Evolutionary conservation across 805 yeast species (phyloP).

Genomic region (Lipomyces mesembrius): DNA sequence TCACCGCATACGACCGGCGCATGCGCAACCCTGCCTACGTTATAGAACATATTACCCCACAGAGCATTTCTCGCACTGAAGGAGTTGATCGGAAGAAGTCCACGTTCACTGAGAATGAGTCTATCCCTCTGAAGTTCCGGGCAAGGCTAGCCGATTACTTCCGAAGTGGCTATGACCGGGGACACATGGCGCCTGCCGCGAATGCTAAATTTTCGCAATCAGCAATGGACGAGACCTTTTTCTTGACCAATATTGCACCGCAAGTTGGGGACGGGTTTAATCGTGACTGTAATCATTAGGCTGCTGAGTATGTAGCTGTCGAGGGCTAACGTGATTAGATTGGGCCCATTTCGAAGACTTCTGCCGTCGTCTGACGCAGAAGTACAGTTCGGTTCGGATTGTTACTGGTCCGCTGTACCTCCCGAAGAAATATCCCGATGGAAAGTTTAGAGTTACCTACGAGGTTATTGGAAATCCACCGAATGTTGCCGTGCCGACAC

Average conservation of each 20-base stretch:
- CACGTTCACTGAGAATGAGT: conserved; percentile 84
- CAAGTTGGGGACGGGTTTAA: conserved; percentile 98
- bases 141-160: conserved; percentile 82
- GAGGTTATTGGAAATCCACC: conserved; percentile 98
- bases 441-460: conserved; percentile 80
- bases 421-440: conserved; percentile 80
- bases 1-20: conserved; percentile 83
- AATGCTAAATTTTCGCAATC: conserved; percentile 86
- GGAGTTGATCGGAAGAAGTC: conserved; percentile 80
- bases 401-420: conserved; percentile 93
- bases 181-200: conserved; percentile 92
- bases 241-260: conserved; percentile 88
- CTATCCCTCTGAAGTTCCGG: conserved; percentile 75
- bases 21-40: conserved; percentile 82
- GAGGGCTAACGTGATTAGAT: conserved; percentile 44
- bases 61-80: conserved; percentile 77
- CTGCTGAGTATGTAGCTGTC: background rate
- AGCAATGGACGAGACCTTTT: conserved; percentile 96
- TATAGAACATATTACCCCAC: conserved; percentile 50
- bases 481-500: conserved; percentile 95
- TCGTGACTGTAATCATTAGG: conserved; percentile 61
- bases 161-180: conserved; percentile 94
- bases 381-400: conserved; percentile 75
- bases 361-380: conserved; percentile 72
- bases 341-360: conserved; percentile 98